Evolutionary conservation across 2,329 filamentous ascomycete species (phyloP).

Genomic region (Diaporthe aspalathi): DNA sequence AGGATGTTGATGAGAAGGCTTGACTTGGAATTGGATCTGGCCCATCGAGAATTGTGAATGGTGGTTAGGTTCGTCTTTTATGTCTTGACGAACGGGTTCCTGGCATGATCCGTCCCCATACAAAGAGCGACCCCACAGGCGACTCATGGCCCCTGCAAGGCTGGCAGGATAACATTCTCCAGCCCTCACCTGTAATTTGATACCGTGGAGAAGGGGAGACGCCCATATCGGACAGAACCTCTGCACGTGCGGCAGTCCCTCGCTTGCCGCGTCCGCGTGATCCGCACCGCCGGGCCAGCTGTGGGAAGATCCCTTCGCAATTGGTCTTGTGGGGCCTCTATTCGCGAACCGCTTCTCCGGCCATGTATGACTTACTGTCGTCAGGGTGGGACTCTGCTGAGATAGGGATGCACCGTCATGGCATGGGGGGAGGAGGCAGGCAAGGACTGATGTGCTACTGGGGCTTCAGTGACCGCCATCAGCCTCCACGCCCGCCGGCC

Average conservation of each 20-base stretch:
- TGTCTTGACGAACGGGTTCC: constrained; percentile 25
- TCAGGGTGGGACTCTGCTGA: constrained; percentile 10
- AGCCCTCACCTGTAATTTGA: constrained; percentile 35
- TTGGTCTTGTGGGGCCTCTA: background rate
- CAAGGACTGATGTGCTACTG: too few species aligned
- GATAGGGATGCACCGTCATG: background rate
- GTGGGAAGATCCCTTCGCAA: constrained; percentile 16
- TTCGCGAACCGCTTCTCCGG: background rate
- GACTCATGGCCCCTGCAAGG: constrained; percentile 33
- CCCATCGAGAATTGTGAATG: background rate
- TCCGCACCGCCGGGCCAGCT: constrained; percentile 26
- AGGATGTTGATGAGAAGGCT: constrained; percentile 15
- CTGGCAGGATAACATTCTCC: constrained; percentile 29
- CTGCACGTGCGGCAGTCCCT: constrained; percentile 10
- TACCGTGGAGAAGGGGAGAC: constrained; percentile 26
- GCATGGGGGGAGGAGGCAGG: constrained; percentile 6
- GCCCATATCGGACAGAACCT: constrained; percentile 17
- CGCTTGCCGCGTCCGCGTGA: constrained; percentile 20
- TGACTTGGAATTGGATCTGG: constrained; percentile 1
- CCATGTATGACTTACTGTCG: constrained; percentile 22
- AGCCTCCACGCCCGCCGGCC: too few species aligned
- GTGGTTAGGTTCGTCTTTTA: constrained; percentile 28
- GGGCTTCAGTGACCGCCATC: background rate
- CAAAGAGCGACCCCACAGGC: constrained; percentile 6
- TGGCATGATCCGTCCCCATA: constrained; percentile 18